A percentile compares a stretch with the other conserved stretches of the same genome.
Evolutionary conservation across 176 grass and related monocot species (phyloP).

Genomic region (Phoenix roebelenii): DNA sequence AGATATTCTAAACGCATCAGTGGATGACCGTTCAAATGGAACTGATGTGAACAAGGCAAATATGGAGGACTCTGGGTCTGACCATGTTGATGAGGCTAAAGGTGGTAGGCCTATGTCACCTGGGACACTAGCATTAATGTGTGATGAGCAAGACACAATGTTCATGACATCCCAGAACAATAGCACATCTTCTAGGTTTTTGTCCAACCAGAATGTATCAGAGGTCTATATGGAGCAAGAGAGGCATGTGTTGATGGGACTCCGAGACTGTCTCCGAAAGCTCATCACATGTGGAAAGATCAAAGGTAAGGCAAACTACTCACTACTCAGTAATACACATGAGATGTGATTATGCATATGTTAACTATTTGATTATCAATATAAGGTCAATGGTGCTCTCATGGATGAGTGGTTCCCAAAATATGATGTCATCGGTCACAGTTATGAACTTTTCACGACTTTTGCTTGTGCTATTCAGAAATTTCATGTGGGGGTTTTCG

Average conservation of each 20-base stretch:
- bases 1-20: conserved; percentile 27
- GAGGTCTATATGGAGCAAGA: conserved; percentile 75
- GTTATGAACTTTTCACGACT: too few relatives aligned
- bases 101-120: conserved; percentile 74
- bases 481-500: too few relatives aligned
- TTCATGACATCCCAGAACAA: conserved; percentile 44
- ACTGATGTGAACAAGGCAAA: conserved; percentile 23
- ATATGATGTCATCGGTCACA: too few relatives aligned
- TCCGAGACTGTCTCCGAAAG: conserved; percentile 64
- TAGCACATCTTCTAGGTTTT: conserved; percentile 16
- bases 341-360: not conserved
- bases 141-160: conserved; percentile 67
- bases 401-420: not conserved
- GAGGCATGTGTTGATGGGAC: conserved; percentile 60
- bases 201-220: conserved; percentile 35
- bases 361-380: not conserved
- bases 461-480: too few relatives aligned
- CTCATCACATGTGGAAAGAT: conserved; percentile 55
- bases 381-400: not conserved
- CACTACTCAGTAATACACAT: conserved; percentile 9
- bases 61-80: conserved; percentile 43
- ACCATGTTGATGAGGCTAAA: conserved; percentile 41
- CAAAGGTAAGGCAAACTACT: conserved; percentile 57
- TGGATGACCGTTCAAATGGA: conserved; percentile 31
- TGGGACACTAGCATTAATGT: conserved; percentile 75